Conservation (phyloP, 306 rosid genomes). For the Cicer pinnatifidum region DNA sequence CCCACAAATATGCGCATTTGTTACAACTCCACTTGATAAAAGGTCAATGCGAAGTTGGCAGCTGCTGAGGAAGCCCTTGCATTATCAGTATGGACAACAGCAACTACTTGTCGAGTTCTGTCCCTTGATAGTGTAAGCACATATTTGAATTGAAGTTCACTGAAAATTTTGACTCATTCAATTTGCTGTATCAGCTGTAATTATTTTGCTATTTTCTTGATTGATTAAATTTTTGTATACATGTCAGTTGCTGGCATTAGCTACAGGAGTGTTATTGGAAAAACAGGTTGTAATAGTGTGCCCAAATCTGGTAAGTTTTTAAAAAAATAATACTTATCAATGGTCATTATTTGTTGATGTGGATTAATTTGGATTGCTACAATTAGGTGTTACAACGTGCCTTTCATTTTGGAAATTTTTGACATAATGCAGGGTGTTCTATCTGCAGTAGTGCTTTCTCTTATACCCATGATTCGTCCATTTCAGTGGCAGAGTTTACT, state of each 20-base stretch:
- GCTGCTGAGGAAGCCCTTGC: constrained; percentile 89
- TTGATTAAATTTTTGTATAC: constrained; percentile 27
- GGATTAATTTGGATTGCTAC: constrained; percentile 24
- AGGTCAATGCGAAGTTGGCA: constrained; percentile 69
- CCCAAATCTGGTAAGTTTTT: constrained; percentile 75
- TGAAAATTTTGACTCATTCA: constrained; percentile 11
- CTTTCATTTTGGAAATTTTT: constrained; percentile 47
- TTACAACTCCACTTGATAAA: constrained; percentile 41
- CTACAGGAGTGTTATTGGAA: constrained; percentile 82
- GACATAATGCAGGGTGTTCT: constrained; percentile 80
- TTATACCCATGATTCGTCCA: constrained; percentile 90
- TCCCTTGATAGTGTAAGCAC: constrained; percentile 83
- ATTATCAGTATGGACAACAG: constrained; percentile 86
- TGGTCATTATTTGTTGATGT: constrained; percentile 25
- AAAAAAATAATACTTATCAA: constrained; percentile 17
- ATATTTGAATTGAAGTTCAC: constrained; percentile 27
- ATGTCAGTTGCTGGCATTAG: constrained; percentile 67
- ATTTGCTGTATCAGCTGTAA: constrained; percentile 16
- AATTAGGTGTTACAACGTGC: background rate
- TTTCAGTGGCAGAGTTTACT: constrained; percentile 96
- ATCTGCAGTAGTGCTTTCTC: constrained; percentile 74
- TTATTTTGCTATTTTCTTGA: constrained; percentile 27
- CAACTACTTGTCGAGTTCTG: constrained; percentile 84
- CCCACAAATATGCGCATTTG: constrained; percentile 35
- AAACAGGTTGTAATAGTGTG: constrained; percentile 80